phyloP scores from a whole-genome alignment of 1,139 yeast species.

The Nakaseomyces uthaithaninus region DNA sequence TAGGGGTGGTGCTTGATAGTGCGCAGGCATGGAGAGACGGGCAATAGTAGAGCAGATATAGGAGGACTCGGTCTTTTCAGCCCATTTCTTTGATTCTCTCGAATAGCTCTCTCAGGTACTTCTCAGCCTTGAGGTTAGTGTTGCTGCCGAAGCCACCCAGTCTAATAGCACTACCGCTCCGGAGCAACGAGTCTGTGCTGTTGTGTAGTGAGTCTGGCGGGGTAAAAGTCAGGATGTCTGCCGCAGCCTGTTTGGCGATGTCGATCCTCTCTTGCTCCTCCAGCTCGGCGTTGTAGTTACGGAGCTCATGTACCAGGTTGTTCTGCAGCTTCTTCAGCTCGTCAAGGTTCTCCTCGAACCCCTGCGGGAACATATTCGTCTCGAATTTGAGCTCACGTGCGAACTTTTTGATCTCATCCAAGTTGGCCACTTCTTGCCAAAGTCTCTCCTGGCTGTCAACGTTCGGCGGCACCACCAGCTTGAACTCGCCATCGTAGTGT shows the following conservation, averaged over 20 bases:
- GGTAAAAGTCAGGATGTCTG: slow-evolving; percentile 8
- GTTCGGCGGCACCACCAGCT: slow-evolving; percentile 43
- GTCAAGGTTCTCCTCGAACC: slow-evolving; percentile 50
- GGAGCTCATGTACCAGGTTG: slow-evolving; percentile 49
- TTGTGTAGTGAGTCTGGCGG: slow-evolving; percentile 6
- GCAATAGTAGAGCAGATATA: no score
- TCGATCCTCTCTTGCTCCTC: slow-evolving; percentile 16
- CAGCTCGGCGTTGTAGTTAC: slow-evolving; percentile 22
- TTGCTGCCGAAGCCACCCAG: slow-evolving; percentile 5
- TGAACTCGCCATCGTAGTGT: background rate
- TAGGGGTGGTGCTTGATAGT: no score
- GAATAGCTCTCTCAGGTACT: slow-evolving; percentile 2
- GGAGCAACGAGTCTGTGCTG: slow-evolving; percentile 2
- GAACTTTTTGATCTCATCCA: slow-evolving; percentile 65
- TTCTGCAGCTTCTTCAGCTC: slow-evolving; percentile 53
- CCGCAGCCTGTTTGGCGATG: slow-evolving; percentile 12
- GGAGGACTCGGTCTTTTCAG: background rate
- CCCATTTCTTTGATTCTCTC: slow-evolving; percentile 5
- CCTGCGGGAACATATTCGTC: slow-evolving; percentile 44
- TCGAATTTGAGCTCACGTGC: slow-evolving; percentile 48
- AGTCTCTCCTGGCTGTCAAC: slow-evolving; percentile 62
- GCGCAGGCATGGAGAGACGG: no score
- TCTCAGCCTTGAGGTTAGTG: slow-evolving; percentile 4
- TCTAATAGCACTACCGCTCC: slow-evolving; percentile 7
- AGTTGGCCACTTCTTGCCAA: slow-evolving; percentile 77